Percentiles rank a stretch among this genome's conserved stretches.
phyloP scores from a whole-genome alignment of 768 basidiomycete genomes.

The Tricholoma flavovirens region DNA sequence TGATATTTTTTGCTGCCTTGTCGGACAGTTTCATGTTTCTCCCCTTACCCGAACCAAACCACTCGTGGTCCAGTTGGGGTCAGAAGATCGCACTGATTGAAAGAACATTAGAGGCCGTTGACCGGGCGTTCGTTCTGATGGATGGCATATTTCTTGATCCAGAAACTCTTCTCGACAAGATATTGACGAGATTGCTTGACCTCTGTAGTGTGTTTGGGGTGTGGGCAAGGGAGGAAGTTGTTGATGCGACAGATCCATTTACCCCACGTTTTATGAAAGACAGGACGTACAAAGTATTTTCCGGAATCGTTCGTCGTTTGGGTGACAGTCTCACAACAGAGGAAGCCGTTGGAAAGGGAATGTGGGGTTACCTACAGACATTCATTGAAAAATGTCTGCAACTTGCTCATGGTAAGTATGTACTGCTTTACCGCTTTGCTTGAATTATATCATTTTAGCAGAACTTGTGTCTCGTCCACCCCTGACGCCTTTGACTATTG shows the following conservation, averaged over 20 bases:
- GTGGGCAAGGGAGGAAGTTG: constrained; percentile 48
- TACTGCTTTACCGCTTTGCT: constrained; percentile 2
- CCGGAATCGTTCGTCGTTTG: constrained; percentile 43
- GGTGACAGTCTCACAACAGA: constrained; percentile 29
- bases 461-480: constrained; percentile 29
- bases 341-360: constrained; percentile 24
- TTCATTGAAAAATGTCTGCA: constrained; percentile 38
- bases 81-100: constrained; percentile 55
- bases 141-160: constrained; percentile 45
- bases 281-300: constrained; percentile 37
- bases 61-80: constrained; percentile 46
- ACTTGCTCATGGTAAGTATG: constrained; percentile 34
- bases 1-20: constrained; percentile 44
- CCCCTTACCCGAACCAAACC: constrained; percentile 34
- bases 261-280: constrained; percentile 46
- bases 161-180: constrained; percentile 39
- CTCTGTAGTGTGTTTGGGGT: constrained; percentile 52
- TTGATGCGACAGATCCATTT: constrained; percentile 27
- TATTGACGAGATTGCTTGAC: constrained; percentile 47
- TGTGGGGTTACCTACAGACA: constrained; percentile 37
- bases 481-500: constrained; percentile 30
- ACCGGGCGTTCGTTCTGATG: constrained; percentile 42
- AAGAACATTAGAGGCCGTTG: constrained; percentile 48
- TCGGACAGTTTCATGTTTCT: constrained; percentile 57
- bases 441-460: constrained; percentile 12